Evolutionary conservation across 1,284 basidiomycete species (phyloP).

Genomic region (Ceratobasidium sp.): DNA sequence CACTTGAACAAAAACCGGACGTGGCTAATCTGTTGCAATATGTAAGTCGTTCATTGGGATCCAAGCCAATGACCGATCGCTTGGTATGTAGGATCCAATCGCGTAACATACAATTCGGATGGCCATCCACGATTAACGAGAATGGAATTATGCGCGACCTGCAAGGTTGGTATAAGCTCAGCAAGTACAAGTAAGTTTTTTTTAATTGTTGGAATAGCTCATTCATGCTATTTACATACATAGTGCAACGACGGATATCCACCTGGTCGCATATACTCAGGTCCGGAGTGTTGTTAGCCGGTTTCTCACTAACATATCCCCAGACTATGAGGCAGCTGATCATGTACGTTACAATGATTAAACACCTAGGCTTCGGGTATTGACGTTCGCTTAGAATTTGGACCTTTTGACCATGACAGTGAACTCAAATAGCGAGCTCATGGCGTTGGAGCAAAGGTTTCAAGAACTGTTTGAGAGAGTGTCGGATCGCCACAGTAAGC

Average conservation of each 20-base stretch:
- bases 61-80: background rate
- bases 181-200: slow-evolving; percentile 69
- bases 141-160: slow-evolving; percentile 83
- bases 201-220: background rate
- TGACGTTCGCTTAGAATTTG: slow-evolving; percentile 62
- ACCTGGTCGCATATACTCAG: slow-evolving; percentile 77
- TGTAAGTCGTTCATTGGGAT: background rate
- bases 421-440: slow-evolving; percentile 70
- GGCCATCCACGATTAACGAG: slow-evolving; percentile 86
- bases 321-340: slow-evolving; percentile 78
- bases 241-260: slow-evolving; percentile 64
- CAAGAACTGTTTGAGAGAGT: slow-evolving; percentile 66
- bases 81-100: slow-evolving; percentile 69
- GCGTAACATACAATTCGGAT: slow-evolving; percentile 86
- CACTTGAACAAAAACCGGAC: slow-evolving; percentile 82
- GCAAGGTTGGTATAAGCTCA: slow-evolving; percentile 80
- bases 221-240: background rate
- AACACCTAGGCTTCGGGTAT: background rate
- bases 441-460: slow-evolving; percentile 74
- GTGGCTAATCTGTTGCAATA: slow-evolving; percentile 88
- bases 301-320: slow-evolving; percentile 82
- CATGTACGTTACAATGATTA: slow-evolving; percentile 62
- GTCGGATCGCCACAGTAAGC: slow-evolving; percentile 67
- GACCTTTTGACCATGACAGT: slow-evolving; percentile 75
- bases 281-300: slow-evolving; percentile 75